phyloP scores from a whole-genome alignment of 2,329 filamentous ascomycete genomes.

The Microdochium bolleyi region DNA sequence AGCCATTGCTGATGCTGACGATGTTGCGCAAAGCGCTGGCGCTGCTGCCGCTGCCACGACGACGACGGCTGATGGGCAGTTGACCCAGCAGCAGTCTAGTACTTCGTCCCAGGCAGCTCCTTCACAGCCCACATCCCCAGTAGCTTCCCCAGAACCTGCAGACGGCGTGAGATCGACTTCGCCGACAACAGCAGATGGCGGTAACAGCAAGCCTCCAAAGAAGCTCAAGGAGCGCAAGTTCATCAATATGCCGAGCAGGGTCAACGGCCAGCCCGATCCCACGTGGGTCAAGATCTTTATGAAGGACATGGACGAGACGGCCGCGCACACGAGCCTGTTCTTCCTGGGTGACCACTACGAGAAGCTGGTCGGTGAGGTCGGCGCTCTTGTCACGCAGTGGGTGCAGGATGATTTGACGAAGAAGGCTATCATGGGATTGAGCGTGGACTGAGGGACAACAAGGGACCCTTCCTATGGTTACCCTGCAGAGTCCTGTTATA shows the following conservation, averaged over 20 bases:
- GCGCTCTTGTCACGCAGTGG: constrained; percentile 60
- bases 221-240: constrained; percentile 62
- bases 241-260: constrained; percentile 59
- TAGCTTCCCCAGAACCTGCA: not conserved
- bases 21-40: not conserved
- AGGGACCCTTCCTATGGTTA: too few species aligned
- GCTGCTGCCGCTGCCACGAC: not conserved
- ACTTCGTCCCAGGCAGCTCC: not conserved
- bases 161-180: not conserved
- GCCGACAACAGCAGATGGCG: not conserved
- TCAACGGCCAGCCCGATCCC: constrained; percentile 50
- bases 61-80: not conserved
- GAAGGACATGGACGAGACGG: constrained; percentile 76
- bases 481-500: too few species aligned
- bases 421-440: constrained; percentile 22
- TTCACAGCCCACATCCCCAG: not conserved
- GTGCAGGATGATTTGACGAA: constrained; percentile 52
- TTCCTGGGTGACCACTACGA: constrained; percentile 67
- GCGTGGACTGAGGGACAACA: not conserved
- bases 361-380: constrained; percentile 66
- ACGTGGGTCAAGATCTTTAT: constrained; percentile 77
- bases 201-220: constrained; percentile 7
- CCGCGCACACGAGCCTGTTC: constrained; percentile 78
- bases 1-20: constrained; percentile 1
- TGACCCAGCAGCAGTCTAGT: not conserved